Evolutionary conservation across 1,284 basidiomycete genomes (phyloP).

Genomic region (Waitea zeae): DNA sequence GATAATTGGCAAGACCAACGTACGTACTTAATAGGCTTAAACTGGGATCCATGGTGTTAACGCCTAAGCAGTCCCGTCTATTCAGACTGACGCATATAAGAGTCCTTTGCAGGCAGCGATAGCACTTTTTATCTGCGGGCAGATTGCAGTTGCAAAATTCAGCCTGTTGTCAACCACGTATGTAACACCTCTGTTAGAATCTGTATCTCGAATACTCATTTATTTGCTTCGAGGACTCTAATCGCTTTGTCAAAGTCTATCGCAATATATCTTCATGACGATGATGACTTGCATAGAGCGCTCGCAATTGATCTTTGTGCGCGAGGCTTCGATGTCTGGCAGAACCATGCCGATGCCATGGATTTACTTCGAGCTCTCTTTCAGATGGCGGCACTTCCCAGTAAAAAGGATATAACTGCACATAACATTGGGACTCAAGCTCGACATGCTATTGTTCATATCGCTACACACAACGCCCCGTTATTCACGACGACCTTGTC

Average conservation of each 20-base stretch:
- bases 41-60: constrained; percentile 6
- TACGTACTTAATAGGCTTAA: constrained; percentile 16
- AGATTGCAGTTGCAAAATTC: constrained; percentile 71
- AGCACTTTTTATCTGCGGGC: constrained; percentile 68
- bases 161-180: constrained; percentile 60
- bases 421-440: constrained; percentile 54
- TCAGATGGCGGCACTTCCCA: constrained; percentile 1
- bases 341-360: constrained; percentile 86
- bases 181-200: constrained; percentile 7
- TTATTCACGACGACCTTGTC: constrained; percentile 93
- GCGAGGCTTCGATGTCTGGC: constrained; percentile 86
- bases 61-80: constrained; percentile 50
- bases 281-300: constrained; percentile 41
- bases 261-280: constrained; percentile 57
- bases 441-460: constrained; percentile 67
- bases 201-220: not conserved
- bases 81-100: constrained; percentile 35
- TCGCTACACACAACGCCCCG: constrained; percentile 72
- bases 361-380: constrained; percentile 80
- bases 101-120: constrained; percentile 39
- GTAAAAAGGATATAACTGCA: constrained; percentile 47
- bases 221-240: constrained; percentile 37
- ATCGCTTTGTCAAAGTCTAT: constrained; percentile 78
- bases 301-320: constrained; percentile 84
- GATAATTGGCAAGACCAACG: constrained; percentile 55